Conservation (phyloP, 495 filamentous ascomycete genomes). For the Penicillium lividum region DNA sequence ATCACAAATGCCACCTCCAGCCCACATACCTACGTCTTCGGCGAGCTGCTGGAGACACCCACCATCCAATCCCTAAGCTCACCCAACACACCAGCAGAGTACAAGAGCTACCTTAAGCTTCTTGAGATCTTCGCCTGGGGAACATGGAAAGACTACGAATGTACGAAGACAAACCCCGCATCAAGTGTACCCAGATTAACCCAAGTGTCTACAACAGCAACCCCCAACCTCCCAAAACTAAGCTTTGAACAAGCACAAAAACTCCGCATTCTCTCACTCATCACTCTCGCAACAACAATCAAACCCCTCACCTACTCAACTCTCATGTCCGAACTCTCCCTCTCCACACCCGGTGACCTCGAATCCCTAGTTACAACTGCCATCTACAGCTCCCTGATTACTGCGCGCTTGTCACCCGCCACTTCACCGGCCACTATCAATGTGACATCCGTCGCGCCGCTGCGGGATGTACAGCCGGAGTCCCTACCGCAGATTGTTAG, state of each 20-base stretch:
- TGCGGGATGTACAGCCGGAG: conserved; percentile 79
- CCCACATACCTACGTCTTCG: conserved; percentile 90
- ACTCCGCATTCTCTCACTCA: conserved; percentile 86
- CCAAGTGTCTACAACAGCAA: conserved; percentile 34
- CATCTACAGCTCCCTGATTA: conserved; percentile 82
- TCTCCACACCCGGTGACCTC: conserved; percentile 67
- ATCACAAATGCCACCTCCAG: conserved; percentile 84
- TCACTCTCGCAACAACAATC: conserved; percentile 66
- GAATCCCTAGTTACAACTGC: conserved; percentile 88
- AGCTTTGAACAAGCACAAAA: conserved; percentile 75
- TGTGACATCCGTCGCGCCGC: conserved; percentile 75
- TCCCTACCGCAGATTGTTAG: conserved; percentile 65
- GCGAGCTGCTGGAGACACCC: conserved; percentile 81
- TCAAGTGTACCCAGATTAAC: background rate
- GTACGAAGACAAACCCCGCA: conserved; percentile 37
- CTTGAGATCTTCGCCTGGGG: conserved; percentile 94
- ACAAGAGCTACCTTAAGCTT: conserved; percentile 62
- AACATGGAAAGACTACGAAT: conserved; percentile 76
- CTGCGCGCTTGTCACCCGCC: conserved; percentile 77
- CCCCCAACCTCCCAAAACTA: conserved; percentile 66
- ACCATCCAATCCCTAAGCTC: conserved; percentile 73
- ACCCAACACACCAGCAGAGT: conserved; percentile 47
- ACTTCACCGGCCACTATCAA: conserved; percentile 63
- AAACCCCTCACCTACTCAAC: conserved; percentile 70
- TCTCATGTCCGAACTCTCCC: conserved; percentile 66